These are phyloP conservation scores for Fagopyrum homotropicum DNA, from an alignment of 148 eudicot species.

Conservation along the genomic window DNA sequence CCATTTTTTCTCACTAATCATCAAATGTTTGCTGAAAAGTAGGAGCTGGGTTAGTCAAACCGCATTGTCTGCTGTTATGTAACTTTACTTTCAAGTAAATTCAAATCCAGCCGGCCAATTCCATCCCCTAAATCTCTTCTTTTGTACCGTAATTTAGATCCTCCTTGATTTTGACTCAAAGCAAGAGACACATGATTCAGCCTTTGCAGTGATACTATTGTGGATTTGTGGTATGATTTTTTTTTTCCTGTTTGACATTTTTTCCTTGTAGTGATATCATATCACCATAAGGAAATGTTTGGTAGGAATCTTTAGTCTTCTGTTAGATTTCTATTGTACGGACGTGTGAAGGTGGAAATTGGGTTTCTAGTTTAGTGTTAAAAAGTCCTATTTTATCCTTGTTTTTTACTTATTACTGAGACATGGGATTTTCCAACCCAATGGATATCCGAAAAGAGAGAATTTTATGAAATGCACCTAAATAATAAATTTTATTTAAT, in stretches of 20 bases:
- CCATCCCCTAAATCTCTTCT: background rate
- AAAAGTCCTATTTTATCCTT: too few species aligned
- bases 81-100: conserved; percentile 12
- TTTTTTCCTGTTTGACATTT: background rate
- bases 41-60: background rate
- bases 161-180: conserved; percentile 11
- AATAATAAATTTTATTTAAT: too few species aligned
- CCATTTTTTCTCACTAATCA: background rate
- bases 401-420: too few species aligned
- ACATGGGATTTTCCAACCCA: too few species aligned
- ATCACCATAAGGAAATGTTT: background rate
- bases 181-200: conserved; percentile 11
- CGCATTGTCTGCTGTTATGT: conserved; percentile 9
- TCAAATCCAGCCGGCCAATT: conserved; percentile 4
- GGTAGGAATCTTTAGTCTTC: background rate
- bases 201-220: background rate
- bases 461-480: too few species aligned
- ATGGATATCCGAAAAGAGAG: too few species aligned
- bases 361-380: background rate
- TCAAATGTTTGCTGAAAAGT: background rate
- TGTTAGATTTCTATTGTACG: background rate
- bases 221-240: background rate
- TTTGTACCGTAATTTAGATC: conserved; percentile 1
- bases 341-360: background rate
- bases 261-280: background rate